A percentile compares a stretch with the other conserved stretches of the same genome.
Evolutionary conservation across 2,329 filamentous ascomycete genomes (phyloP).

Genomic region (Chalaropsis thielavioides): DNA sequence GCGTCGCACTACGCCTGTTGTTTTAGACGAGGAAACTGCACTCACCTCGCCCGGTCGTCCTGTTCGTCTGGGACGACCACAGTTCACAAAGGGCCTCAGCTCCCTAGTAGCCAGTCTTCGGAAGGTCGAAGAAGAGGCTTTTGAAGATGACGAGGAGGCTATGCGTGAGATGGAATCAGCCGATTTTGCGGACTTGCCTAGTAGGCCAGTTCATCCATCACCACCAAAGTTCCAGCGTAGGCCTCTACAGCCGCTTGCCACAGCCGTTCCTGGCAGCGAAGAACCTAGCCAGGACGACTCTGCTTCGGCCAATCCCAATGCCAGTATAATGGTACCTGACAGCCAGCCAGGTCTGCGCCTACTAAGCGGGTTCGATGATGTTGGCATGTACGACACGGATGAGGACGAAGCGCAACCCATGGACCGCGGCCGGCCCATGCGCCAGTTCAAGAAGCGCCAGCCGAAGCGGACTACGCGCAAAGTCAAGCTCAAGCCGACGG

Average conservation of each 20-base stretch:
- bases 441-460: constrained; percentile 67
- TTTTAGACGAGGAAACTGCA: background rate
- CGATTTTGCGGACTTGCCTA: constrained; percentile 18
- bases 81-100: constrained; percentile 55
- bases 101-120: constrained; percentile 57
- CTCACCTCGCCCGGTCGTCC: constrained; percentile 23
- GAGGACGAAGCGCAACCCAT: constrained; percentile 34
- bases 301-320: background rate
- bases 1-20: constrained; percentile 9
- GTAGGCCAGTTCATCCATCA: background rate
- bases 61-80: constrained; percentile 41
- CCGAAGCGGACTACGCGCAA: constrained; percentile 63
- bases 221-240: constrained; percentile 19
- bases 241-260: background rate
- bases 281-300: background rate
- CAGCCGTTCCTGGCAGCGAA: constrained; percentile 16
- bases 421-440: constrained; percentile 44
- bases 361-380: constrained; percentile 50
- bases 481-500: constrained; percentile 46
- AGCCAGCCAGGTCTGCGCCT: constrained; percentile 30
- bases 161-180: constrained; percentile 54
- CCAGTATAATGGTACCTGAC: constrained; percentile 29
- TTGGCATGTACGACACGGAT: constrained; percentile 41
- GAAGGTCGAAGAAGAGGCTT: constrained; percentile 51
- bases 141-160: constrained; percentile 61